Evolutionary conservation across 2,329 filamentous ascomycete species (phyloP), one percentile per base, ranked within the genome.

Genomic region (Cordyceps javanica): DNA sequence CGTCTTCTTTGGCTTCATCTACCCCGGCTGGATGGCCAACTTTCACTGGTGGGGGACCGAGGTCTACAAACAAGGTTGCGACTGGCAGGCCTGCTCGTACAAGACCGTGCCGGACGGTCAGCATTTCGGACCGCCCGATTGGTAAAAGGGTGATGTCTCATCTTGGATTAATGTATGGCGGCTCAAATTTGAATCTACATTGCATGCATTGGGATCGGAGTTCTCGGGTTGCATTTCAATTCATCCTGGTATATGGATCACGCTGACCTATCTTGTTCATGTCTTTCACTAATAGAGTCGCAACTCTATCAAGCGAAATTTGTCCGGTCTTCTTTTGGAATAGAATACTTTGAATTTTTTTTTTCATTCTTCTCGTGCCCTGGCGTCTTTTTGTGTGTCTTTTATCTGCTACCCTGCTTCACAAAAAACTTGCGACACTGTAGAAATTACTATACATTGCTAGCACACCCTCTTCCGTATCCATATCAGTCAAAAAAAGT

Each of bases 21-120:
- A 91, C 67, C 88, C 90, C 0, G 89, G 89, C 0, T 83, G 80
- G 77, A 88, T 87, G 76, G 80, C 83, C 39, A 78, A 79, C 28
- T 91, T 94, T 67, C 83, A 77, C 58, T 95, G 90, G 91, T 95
- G 90, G 91, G 91, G 91, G 0, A 95, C 91, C 0, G 89, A 94
- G 67, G 81, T 93, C 5, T 91, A 91, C 69, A 92, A 91, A 71
- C 79, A 85, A 70, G 90, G 90, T 21, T 94, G 90, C 70, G 90
- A 94, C 74, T 94, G 90, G 89, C 79, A 86, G 68, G 90, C 89
- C 44, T 94, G 90, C 69, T 73, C 89, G 1, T 93, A 88, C 67
- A 82, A 77, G 57, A 78, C 72, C 0, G 79, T 94, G 5, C 74
- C 77, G 0, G 80, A 84, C 14, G 88, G 87, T 0, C 77, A 79